phyloP scores from a whole-genome alignment of 352 stramenopile genomes.

The Phytophthora ramorum region DNA sequence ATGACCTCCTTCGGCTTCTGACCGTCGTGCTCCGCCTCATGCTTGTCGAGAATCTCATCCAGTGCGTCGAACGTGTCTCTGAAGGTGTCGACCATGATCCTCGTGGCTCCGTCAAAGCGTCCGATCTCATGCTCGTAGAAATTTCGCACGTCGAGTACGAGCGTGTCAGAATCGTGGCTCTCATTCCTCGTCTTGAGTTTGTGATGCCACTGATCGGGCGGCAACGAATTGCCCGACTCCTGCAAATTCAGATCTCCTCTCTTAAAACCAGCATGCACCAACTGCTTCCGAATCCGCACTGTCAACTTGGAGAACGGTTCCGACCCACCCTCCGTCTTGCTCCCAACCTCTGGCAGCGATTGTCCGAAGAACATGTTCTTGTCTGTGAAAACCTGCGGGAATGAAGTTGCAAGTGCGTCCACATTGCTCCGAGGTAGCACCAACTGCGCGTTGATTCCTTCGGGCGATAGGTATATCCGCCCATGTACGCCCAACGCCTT shows the following conservation, averaged over 20 bases:
- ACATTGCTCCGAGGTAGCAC: slow-evolving; percentile 88
- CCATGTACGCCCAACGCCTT: slow-evolving; percentile 52
- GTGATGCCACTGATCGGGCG: slow-evolving; percentile 46
- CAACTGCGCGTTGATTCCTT: slow-evolving; percentile 96
- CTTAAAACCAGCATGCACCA: slow-evolving; percentile 89
- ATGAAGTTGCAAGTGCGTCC: slow-evolving; percentile 19
- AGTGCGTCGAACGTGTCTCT: slow-evolving; percentile 61
- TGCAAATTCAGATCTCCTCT: slow-evolving; percentile 33
- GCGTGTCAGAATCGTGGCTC: slow-evolving; percentile 23
- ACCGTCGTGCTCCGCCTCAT: slow-evolving; percentile 38
- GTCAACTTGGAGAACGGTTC: slow-evolving; percentile 86
- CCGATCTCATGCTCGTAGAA: slow-evolving; percentile 68
- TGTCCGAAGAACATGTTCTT: slow-evolving; percentile 23
- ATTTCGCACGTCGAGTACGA: slow-evolving; percentile 60
- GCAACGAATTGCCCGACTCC: slow-evolving; percentile 28
- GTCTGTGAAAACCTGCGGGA: slow-evolving; percentile 11
- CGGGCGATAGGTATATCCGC: slow-evolving; percentile 90
- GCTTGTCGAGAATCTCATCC: slow-evolving; percentile 50
- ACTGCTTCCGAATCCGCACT: slow-evolving; percentile 87
- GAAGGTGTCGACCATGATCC: slow-evolving; percentile 74
- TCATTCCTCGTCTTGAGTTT: slow-evolving; percentile 44
- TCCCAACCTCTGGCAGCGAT: slow-evolving; percentile 2
- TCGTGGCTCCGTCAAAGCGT: slow-evolving; percentile 56
- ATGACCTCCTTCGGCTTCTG: slow-evolving; percentile 52
- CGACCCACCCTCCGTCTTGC: background rate